A percentile compares a stretch with the other conserved stretches of the same genome.
Evolutionary conservation across 2,329 filamentous ascomycete species (phyloP).

Genomic region (Elsinoe necatrix): DNA sequence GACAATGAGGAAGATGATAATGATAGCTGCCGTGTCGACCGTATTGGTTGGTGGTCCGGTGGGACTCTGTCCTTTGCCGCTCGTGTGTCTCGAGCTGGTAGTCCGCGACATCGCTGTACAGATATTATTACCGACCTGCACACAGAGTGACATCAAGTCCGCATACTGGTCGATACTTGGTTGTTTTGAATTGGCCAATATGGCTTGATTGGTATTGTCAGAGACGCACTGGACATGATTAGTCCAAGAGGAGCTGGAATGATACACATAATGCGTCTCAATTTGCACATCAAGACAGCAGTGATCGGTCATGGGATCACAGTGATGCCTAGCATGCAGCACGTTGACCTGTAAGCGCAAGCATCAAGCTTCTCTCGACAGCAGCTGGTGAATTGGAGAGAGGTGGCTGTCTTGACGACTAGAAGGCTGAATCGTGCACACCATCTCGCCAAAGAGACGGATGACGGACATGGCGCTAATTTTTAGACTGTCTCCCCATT

Average conservation of each 20-base stretch:
- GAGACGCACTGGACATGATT: no score
- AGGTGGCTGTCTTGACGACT: not conserved
- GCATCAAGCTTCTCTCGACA: not conserved
- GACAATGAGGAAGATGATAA: not conserved
- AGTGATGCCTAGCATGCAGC: not conserved
- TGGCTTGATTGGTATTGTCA: no score
- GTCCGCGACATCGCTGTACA: not conserved
- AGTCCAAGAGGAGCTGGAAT: no score
- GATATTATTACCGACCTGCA: not conserved
- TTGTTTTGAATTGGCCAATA: no score
- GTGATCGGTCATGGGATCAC: no score
- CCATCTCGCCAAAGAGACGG: not conserved
- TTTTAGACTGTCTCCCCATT: not conserved
- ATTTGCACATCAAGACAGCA: no score
- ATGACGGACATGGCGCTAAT: conserved; percentile 3
- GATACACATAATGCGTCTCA: no score
- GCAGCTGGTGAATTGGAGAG: not conserved
- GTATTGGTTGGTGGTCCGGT: not conserved
- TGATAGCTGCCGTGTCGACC: not conserved
- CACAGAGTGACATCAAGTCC: no score
- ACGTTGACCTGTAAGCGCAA: not conserved
- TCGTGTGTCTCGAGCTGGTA: not conserved
- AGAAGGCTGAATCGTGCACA: not conserved
- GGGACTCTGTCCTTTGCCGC: not conserved
- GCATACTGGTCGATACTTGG: no score